phyloP scores from a whole-genome alignment of 2,329 filamentous ascomycete species.

The Blastomyces silverae region DNA sequence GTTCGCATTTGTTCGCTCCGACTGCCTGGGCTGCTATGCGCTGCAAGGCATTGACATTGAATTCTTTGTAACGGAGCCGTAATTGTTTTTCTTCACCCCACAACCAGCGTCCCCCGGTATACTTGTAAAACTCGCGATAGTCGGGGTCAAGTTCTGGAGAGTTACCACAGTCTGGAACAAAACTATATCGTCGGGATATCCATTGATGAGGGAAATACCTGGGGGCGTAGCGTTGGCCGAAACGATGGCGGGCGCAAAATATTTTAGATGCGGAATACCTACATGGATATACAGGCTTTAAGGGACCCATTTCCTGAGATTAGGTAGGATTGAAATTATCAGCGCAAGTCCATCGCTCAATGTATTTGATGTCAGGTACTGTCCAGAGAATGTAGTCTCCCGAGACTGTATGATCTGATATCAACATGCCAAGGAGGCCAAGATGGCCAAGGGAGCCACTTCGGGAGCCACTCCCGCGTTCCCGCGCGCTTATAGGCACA shows the following conservation, averaged over 20 bases:
- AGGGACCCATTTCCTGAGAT: not conserved
- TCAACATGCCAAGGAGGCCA: not conserved
- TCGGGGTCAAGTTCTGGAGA: not conserved
- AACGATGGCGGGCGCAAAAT: not conserved
- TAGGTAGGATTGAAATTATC: not conserved
- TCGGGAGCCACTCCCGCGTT: no score
- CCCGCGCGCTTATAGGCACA: no score
- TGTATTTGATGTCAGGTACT: not conserved
- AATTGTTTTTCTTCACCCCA: slow-evolving; percentile 29
- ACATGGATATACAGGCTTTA: not conserved
- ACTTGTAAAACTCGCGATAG: slow-evolving; percentile 23
- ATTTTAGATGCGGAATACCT: not conserved
- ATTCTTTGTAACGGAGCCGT: slow-evolving; percentile 25
- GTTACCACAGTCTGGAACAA: not conserved
- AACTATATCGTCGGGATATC: not conserved
- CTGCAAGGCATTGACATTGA: slow-evolving; percentile 31
- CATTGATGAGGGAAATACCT: not conserved
- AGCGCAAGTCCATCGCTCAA: not conserved
- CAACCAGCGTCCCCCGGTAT: slow-evolving; percentile 26
- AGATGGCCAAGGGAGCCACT: not conserved
- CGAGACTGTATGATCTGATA: no score
- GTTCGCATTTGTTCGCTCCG: slow-evolving; percentile 26
- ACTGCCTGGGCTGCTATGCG: slow-evolving; percentile 25
- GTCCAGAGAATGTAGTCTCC: no score
- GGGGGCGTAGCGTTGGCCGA: not conserved